These are phyloP conservation scores for Psilocybe subaeruginosa DNA, from an alignment of 768 basidiomycete genomes.

Conservation along the genomic window DNA sequence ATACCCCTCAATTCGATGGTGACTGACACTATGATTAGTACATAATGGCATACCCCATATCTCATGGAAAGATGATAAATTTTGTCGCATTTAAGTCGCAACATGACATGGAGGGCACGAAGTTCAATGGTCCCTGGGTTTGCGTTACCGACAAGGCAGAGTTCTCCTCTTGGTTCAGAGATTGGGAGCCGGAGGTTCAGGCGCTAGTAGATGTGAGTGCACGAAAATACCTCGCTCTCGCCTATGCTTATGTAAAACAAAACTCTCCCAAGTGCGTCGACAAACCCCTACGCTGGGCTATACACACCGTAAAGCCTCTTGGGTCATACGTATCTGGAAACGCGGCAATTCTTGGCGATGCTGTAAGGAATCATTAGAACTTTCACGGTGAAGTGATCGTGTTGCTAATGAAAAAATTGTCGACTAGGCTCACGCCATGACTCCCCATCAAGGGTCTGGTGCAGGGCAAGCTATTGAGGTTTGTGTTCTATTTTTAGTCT, in stretches of 20 bases:
- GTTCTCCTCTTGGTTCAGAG: conserved; percentile 43
- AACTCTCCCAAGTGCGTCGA: conserved; percentile 48
- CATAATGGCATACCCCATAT: conserved; percentile 64
- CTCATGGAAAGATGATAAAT: conserved; percentile 60
- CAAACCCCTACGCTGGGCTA: conserved; percentile 60
- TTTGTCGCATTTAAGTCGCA: conserved; percentile 58
- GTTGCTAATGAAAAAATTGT: conserved; percentile 10
- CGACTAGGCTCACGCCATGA: conserved; percentile 52
- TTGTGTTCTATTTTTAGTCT: conserved; percentile 29
- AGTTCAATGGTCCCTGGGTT: conserved; percentile 56
- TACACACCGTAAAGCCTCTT: conserved; percentile 59
- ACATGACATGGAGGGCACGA: conserved; percentile 55
- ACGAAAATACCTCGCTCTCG: background rate
- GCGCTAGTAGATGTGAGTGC: conserved; percentile 53
- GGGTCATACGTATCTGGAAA: conserved; percentile 52
- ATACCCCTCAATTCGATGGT: background rate
- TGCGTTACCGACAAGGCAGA: conserved; percentile 47
- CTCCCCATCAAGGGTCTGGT: conserved; percentile 59
- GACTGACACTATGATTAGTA: conserved; percentile 39
- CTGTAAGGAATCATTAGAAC: conserved; percentile 34
- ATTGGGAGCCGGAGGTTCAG: conserved; percentile 66
- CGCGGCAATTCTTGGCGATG: conserved; percentile 52
- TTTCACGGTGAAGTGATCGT: background rate
- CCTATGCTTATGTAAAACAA: background rate
- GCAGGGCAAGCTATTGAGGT: conserved; percentile 65